These are phyloP conservation scores for Thuja plicata DNA, from an alignment of 83 land plant species.

Conservation along the genomic window DNA sequence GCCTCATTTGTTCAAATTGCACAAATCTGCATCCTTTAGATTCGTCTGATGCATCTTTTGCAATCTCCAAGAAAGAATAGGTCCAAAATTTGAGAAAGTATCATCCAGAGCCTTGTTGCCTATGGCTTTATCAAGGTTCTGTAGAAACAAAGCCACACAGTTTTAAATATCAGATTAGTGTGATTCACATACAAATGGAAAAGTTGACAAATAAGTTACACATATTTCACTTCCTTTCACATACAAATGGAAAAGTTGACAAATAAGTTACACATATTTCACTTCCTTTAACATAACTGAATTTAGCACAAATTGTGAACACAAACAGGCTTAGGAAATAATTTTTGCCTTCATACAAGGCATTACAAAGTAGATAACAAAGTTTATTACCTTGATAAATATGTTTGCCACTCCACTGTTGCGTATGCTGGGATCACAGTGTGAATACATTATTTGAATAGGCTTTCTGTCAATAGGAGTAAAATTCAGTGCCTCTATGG, in stretches of 20 bases:
- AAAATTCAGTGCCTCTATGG: constrained; percentile 34
- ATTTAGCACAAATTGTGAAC: not conserved
- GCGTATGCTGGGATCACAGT: constrained; percentile 36
- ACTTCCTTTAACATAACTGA: not conserved
- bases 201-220: not conserved
- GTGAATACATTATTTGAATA: constrained; percentile 14
- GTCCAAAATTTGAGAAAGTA: constrained; percentile 44
- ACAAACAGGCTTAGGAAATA: too few species aligned
- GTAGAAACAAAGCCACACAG: not conserved
- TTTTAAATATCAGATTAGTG: not conserved
- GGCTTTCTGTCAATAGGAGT: constrained; percentile 27
- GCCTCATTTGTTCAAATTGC: constrained; percentile 48
- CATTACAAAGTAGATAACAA: not conserved
- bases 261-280: not conserved
- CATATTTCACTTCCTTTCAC: not conserved
- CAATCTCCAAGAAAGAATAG: constrained; percentile 54
- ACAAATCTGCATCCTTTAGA: constrained; percentile 59
- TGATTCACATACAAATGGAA: not conserved
- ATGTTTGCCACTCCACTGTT: constrained; percentile 32
- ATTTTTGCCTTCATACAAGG: not conserved
- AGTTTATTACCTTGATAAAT: constrained; percentile 32
- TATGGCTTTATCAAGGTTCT: constrained; percentile 48
- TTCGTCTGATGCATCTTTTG: constrained; percentile 37
- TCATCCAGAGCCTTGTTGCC: constrained; percentile 53
- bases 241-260: not conserved